phyloP scores from a whole-genome alignment of 1,284 basidiomycete species.

The Leccinum pallidistipes region DNA sequence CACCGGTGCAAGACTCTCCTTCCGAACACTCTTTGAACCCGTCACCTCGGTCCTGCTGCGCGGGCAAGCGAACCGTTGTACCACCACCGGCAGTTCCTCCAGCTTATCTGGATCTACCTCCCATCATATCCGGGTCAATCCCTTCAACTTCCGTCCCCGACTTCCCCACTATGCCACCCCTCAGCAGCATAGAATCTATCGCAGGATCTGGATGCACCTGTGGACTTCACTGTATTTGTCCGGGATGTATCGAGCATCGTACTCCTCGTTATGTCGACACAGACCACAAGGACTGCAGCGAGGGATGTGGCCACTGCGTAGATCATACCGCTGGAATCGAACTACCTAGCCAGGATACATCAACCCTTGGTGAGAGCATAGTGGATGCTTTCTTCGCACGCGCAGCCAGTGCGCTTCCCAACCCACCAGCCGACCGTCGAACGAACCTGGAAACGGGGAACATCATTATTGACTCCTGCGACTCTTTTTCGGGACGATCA shows the following conservation, averaged over 20 bases:
- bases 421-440: constrained; percentile 47
- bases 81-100: constrained; percentile 1
- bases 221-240: constrained; percentile 67
- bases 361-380: constrained; percentile 34
- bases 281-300: constrained; percentile 51
- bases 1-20: constrained; percentile 5
- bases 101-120: constrained; percentile 28
- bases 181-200: constrained; percentile 53
- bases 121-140: constrained; percentile 21
- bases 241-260: constrained; percentile 70
- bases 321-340: constrained; percentile 49
- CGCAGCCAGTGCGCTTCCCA: constrained; percentile 55
- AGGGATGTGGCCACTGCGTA: constrained; percentile 65
- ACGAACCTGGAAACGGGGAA: constrained; percentile 50
- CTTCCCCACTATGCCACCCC: constrained; percentile 59
- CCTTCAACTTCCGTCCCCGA: constrained; percentile 35
- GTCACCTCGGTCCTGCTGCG: constrained; percentile 16
- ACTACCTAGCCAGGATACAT: constrained; percentile 35
- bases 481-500: constrained; percentile 32
- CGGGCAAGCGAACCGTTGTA: background rate
- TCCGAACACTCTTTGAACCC: constrained; percentile 7
- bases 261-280: constrained; percentile 46
- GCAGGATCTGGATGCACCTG: constrained; percentile 70
- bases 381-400: constrained; percentile 64
- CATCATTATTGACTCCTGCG: constrained; percentile 38